Base-by-base conservation (phyloP, 2,329 filamentous ascomycete species). In the Microdochium nivale region DNA sequence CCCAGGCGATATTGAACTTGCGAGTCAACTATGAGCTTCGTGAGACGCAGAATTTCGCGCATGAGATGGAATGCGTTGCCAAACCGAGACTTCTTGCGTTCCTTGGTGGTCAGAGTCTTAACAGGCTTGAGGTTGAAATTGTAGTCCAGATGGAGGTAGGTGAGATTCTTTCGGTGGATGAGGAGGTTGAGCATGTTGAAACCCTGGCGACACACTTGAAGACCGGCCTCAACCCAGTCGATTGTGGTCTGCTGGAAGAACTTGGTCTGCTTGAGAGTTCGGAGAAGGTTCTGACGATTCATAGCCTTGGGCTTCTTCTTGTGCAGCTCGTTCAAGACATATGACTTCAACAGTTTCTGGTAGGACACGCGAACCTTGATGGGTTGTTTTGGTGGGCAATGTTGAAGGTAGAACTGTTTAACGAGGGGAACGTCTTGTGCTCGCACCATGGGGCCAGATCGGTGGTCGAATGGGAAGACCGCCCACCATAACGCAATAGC, bases 181-280 rank as follows among this genome's bases (percentile, higher is more conserved):
- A 99, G 76, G 50, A 99, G 77, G 63, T 99, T 99, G 54, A 99
- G 77, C 92, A 99, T 99, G 72, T 99, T 99, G 78, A 96, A 99
- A 51, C 94, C 94, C 67, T 99, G 94, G 49, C 94, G 84, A 68
- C 94, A 99, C 55, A 99, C 94, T 72, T 99, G 95, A 64, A 99
- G 79, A 73, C 95, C 94, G 60, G 95, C 94, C 73, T 99, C 94
- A 43, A 99, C 94, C 94, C 94, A 99, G 67, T 99, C 94, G 57
- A 99, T 97, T 9, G 90, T 96, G 2, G 94, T 99, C 70, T 97
- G 94, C 70, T 99, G 95, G 79, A 99, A 99, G 74, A 99, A 99
- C 65, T 99, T 99, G 48, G 94, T 99, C 59, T 90, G 85, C 70
- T 96, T 97, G 58, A 99, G 71, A 9, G 90, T 95, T 61, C 83